Conservation (phyloP, 1,284 basidiomycete genomes). For the Chalciporus sp. region DNA sequence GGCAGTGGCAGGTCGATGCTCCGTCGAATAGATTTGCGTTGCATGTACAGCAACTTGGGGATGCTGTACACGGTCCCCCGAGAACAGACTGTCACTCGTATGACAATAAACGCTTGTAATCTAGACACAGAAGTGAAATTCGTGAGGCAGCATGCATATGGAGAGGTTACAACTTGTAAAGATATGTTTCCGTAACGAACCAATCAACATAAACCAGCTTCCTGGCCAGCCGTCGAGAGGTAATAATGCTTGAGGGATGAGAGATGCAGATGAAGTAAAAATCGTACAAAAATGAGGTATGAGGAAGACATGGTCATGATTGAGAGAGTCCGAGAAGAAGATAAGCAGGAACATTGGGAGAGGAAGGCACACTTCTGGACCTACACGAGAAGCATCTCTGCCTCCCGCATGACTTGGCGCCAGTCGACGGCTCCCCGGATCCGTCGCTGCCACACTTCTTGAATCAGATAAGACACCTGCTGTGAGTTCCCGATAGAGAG, state of each 20-base stretch:
- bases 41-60: background rate
- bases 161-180: conserved; percentile 25
- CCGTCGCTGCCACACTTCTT: conserved; percentile 55
- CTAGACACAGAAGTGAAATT: background rate
- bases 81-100: background rate
- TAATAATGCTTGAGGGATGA: conserved; percentile 8
- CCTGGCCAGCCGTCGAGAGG: conserved; percentile 26
- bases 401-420: conserved; percentile 55
- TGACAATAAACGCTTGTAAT: background rate
- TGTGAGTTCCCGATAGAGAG: conserved; percentile 64
- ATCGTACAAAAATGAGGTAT: conserved; percentile 11
- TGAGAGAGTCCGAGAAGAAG: background rate
- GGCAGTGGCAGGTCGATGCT: conserved; percentile 18
- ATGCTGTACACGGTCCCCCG: conserved; percentile 13
- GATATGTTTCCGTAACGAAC: conserved; percentile 25
- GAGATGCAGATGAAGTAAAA: conserved; percentile 18
- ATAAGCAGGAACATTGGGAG: background rate
- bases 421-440: conserved; percentile 51
- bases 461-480: conserved; percentile 58
- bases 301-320: background rate
- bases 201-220: conserved; percentile 21
- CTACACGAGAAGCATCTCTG: conserved; percentile 66
- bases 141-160: conserved; percentile 13
- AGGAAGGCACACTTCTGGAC: background rate
- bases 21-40: background rate